phyloP scores from a whole-genome alignment of 208 protist species.

The Leishmania martiniquensis region DNA sequence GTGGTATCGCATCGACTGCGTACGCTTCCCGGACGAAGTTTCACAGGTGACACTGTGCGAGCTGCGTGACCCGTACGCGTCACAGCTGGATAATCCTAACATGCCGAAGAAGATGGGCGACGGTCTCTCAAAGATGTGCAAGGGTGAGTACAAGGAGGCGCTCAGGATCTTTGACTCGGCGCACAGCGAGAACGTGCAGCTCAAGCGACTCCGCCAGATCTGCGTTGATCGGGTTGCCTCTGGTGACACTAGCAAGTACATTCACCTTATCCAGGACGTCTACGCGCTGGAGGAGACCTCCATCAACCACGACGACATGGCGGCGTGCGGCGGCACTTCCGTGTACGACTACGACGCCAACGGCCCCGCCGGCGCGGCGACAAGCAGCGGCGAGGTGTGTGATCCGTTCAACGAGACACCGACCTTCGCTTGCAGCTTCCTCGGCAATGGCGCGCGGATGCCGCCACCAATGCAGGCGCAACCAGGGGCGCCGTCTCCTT shows the following conservation, averaged over 20 bases:
- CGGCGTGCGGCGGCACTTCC: background rate
- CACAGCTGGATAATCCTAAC: conserved; percentile 20
- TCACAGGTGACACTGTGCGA: conserved; percentile 60
- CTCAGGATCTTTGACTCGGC: conserved; percentile 34
- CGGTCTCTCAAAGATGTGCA: conserved; percentile 63
- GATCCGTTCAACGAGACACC: conserved; percentile 14
- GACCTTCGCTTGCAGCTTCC: conserved; percentile 21
- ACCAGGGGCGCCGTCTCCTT: conserved; percentile 3
- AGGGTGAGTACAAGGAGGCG: conserved; percentile 49
- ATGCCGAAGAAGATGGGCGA: conserved; percentile 47
- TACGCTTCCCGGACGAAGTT: conserved; percentile 41
- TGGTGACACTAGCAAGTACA: conserved; percentile 53
- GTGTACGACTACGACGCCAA: background rate
- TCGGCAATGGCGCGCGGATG: conserved; percentile 8
- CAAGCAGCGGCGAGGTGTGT: conserved; percentile 3
- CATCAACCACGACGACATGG: conserved; percentile 11
- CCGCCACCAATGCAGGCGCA: conserved; percentile 8
- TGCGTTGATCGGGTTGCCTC: conserved; percentile 40
- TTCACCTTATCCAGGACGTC: conserved; percentile 38
- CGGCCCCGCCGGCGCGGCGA: background rate
- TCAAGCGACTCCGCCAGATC: conserved; percentile 48
- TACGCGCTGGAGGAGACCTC: conserved; percentile 32
- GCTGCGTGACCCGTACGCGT: conserved; percentile 33
- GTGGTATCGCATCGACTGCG: conserved; percentile 69
- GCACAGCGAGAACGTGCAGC: conserved; percentile 42